Conservation (phyloP, 1,284 basidiomycete species). For the Trichosporon sp. region DNA sequence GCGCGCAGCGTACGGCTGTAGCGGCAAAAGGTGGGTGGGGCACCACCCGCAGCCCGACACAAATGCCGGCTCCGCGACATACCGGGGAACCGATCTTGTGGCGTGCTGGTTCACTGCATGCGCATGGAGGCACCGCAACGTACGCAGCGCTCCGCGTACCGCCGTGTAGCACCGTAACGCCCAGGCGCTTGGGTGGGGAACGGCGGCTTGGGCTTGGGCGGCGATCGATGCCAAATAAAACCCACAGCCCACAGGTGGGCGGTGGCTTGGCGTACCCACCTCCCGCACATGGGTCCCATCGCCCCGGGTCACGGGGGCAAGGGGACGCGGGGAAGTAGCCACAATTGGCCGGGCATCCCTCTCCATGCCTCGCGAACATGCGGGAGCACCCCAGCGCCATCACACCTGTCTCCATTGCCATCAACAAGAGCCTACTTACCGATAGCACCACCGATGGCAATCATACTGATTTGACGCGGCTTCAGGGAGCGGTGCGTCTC, state of each 20-base stretch:
- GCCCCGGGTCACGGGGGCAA: neutral
- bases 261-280: neutral
- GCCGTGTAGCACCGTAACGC: neutral
- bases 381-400: neutral
- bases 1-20: too few relatives aligned
- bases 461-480: constrained; percentile 53
- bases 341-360: neutral
- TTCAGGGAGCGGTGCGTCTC: constrained; percentile 45
- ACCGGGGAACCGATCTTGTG: too few relatives aligned
- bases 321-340: neutral
- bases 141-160: too few relatives aligned
- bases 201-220: neutral
- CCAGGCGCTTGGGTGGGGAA: neutral
- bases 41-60: too few relatives aligned
- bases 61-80: too few relatives aligned
- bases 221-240: neutral
- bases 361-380: neutral
- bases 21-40: too few relatives aligned
- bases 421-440: constrained; percentile 38
- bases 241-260: constrained; percentile 15
- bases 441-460: constrained; percentile 59
- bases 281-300: neutral
- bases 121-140: too few relatives aligned
- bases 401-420: neutral
- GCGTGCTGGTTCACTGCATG: too few relatives aligned